Conservation (phyloP, 208 protist genomes). For the Trichomonas vaginalis region DNA sequence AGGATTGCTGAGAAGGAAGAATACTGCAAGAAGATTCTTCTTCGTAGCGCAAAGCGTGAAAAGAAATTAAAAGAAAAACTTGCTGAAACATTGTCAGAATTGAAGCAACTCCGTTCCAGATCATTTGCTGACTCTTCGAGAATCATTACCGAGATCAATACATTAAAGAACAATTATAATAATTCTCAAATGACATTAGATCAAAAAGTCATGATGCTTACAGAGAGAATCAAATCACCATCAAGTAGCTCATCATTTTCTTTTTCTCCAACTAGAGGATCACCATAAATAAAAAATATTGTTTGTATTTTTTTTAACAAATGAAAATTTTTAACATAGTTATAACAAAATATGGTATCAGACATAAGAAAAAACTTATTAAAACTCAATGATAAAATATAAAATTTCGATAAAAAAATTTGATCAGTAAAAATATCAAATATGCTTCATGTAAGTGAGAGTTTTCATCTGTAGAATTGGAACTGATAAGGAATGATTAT, state of each 20-base stretch:
- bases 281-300: not conserved
- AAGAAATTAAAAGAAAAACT: not conserved
- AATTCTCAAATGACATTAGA: not conserved
- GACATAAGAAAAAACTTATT: no score
- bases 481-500: no score
- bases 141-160: not conserved
- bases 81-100: not conserved
- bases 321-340: no score
- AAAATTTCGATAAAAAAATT: no score
- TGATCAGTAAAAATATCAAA: no score
- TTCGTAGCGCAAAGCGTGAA: not conserved
- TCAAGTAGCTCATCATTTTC: not conserved
- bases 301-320: no score
- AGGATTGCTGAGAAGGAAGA: not conserved
- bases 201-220: not conserved
- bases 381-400: no score
- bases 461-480: no score
- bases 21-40: not conserved
- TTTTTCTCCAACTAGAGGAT: not conserved
- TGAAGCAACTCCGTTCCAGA: not conserved
- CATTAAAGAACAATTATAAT: not conserved
- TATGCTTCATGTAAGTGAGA: no score
- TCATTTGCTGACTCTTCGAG: not conserved
- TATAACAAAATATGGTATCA: no score
- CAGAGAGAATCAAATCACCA: not conserved